Evolutionary conservation across 208 protist species (phyloP).

Genomic region (Trichomonas vaginalis): DNA sequence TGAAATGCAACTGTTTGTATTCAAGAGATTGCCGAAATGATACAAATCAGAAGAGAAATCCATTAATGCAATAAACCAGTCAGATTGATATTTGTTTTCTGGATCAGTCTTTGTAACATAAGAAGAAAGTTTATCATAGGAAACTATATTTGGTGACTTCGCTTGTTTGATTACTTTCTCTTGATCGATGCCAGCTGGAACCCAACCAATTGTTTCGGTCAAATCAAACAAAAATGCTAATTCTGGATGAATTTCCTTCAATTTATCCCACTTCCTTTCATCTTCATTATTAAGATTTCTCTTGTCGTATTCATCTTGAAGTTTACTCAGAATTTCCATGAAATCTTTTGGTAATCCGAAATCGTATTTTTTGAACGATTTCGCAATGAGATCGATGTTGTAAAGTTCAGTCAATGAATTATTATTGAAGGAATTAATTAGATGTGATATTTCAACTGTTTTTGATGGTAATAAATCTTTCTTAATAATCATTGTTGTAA

Average conservation of each 20-base stretch:
- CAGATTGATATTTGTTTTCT: not conserved
- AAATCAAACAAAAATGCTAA: not conserved
- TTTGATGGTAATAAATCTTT: not conserved
- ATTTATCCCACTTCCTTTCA: not conserved
- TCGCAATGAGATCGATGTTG: too few relatives aligned
- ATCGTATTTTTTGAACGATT: not conserved
- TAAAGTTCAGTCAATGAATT: too few relatives aligned
- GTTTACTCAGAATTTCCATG: not conserved
- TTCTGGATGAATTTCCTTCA: not conserved
- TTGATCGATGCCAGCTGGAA: not conserved
- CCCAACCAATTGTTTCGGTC: not conserved
- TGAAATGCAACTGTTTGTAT: not conserved
- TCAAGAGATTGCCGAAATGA: not conserved
- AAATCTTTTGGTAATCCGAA: not conserved
- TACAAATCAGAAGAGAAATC: not conserved
- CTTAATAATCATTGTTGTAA: not conserved
- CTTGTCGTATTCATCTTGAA: too few relatives aligned
- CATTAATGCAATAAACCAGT: not conserved
- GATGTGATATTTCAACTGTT: not conserved
- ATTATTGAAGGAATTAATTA: too few relatives aligned
- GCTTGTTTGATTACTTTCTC: not conserved
- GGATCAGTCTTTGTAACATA: not conserved
- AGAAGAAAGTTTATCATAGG: not conserved
- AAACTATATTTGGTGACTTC: not conserved
- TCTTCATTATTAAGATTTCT: not conserved